Conservation (phyloP, 129 eudicot species). For the Centella asiatica region DNA sequence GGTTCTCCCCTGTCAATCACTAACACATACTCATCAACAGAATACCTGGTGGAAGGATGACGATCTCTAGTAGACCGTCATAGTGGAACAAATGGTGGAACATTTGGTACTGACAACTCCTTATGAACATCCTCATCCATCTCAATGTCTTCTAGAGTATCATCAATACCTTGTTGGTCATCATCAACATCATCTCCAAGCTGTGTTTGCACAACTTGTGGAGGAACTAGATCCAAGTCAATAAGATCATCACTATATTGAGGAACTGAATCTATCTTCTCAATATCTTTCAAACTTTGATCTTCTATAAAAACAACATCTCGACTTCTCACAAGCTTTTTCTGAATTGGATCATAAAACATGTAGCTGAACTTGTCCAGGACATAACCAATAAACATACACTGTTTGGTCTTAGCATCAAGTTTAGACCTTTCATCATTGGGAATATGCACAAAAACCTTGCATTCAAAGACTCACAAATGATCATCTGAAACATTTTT, state of each 20-base stretch:
- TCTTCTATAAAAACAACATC: too few species aligned
- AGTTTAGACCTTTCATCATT: neutral
- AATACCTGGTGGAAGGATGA: neutral
- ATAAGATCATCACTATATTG: neutral
- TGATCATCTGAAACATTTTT: too few species aligned
- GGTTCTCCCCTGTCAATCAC: slow-evolving; percentile 15
- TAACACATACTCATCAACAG: neutral
- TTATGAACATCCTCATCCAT: neutral
- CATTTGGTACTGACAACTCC: neutral
- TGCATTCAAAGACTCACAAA: neutral
- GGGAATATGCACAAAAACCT: slow-evolving; percentile 9
- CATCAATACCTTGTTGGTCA: too few species aligned
- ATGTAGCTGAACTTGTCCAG: neutral
- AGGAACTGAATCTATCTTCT: neutral
- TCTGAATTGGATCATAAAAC: neutral
- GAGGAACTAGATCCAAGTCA: neutral
- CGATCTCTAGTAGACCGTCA: neutral
- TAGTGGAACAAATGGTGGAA: neutral
- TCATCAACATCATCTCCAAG: neutral
- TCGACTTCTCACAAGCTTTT: neutral
- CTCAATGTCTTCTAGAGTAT: neutral
- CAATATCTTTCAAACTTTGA: too few species aligned
- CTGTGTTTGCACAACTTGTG: neutral
- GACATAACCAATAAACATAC: neutral
- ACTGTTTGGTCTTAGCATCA: neutral